Conservation (phyloP, 768 basidiomycete species). For the Leccinum subgranulosum region DNA sequence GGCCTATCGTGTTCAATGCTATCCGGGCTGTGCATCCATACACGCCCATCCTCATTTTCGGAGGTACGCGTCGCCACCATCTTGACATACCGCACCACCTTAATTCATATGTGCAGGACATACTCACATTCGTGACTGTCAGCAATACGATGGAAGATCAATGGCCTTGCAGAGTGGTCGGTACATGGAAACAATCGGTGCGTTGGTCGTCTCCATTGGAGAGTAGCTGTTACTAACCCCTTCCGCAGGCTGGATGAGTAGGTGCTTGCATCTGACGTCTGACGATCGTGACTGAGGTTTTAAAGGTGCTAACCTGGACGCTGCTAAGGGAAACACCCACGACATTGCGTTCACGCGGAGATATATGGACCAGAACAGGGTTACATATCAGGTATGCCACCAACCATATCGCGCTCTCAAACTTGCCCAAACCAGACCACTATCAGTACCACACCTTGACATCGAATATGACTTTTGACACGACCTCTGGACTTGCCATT, state of each 20-base stretch:
- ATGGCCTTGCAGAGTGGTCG: constrained; percentile 71
- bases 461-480: constrained; percentile 66
- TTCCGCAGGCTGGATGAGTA: constrained; percentile 59
- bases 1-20: constrained; percentile 70
- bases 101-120: constrained; percentile 44
- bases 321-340: constrained; percentile 34
- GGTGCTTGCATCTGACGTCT: constrained; percentile 11
- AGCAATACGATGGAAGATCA: constrained; percentile 21
- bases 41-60: constrained; percentile 83
- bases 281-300: not conserved
- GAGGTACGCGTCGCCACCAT: constrained; percentile 40
- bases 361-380: constrained; percentile 78
- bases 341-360: constrained; percentile 65
- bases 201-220: constrained; percentile 6
- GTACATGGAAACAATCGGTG: constrained; percentile 92
- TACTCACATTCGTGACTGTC: constrained; percentile 29
- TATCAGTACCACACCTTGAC: constrained; percentile 58
- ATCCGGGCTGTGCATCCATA: constrained; percentile 63
- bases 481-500: constrained; percentile 48
- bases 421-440: not conserved
- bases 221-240: not conserved
- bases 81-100: not conserved
- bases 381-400: constrained; percentile 36
- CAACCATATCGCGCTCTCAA: not conserved
- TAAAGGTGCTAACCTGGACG: constrained; percentile 47